Conservation (phyloP, 1,284 basidiomycete genomes). For the Takashimella koratensis region DNA sequence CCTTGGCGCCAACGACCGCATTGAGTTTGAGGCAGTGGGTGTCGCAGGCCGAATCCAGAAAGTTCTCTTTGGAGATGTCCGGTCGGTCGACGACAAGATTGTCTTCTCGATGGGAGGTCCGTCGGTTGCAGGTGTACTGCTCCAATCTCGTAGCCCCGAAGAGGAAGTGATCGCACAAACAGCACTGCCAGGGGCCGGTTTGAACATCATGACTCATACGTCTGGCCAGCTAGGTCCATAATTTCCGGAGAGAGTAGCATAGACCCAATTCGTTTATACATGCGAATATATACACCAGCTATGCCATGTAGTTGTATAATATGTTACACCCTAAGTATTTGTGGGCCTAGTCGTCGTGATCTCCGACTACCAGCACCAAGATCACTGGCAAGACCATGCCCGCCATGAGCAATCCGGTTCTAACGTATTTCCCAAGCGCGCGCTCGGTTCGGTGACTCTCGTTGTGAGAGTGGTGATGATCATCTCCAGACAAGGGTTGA, state of each 20-base stretch:
- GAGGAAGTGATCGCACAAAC: not conserved
- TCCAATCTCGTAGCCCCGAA: not conserved
- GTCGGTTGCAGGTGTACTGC: constrained; percentile 14
- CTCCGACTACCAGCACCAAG: constrained; percentile 55
- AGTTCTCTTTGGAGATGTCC: constrained; percentile 18
- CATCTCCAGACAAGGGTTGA: constrained; percentile 57
- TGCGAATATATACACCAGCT: too few species aligned
- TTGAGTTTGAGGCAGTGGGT: not conserved
- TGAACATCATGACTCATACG: too few species aligned
- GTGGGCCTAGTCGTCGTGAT: constrained; percentile 45
- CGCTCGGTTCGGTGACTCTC: constrained; percentile 49
- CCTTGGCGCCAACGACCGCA: not conserved
- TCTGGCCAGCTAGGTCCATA: too few species aligned
- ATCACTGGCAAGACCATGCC: constrained; percentile 70
- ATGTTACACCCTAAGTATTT: too few species aligned
- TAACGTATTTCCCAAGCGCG: constrained; percentile 52
- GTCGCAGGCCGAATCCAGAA: constrained; percentile 9
- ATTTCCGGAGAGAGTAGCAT: too few species aligned
- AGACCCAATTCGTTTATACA: too few species aligned
- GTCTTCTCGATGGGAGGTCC: constrained; percentile 14
- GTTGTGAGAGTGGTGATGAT: constrained; percentile 15
- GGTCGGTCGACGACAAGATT: not conserved
- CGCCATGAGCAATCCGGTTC: constrained; percentile 57
- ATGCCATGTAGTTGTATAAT: too few species aligned
- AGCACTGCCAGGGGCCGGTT: not conserved